A percentile compares a stretch with the other conserved stretches of the same genome.
phyloP scores from a whole-genome alignment of 1,139 yeast species.

The Candida sanyaensis region DNA sequence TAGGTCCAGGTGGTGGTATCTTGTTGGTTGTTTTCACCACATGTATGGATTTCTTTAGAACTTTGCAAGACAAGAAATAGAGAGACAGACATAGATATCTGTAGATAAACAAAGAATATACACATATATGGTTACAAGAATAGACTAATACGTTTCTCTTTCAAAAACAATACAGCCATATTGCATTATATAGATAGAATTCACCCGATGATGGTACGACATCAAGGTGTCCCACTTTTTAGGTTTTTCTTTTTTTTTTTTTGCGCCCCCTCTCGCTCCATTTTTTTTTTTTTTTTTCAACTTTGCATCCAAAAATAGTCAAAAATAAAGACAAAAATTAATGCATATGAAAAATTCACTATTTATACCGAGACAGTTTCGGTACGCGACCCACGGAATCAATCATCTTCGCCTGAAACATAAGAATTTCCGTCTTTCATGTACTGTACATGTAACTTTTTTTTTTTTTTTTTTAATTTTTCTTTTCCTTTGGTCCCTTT shows the following conservation, averaged over 20 bases:
- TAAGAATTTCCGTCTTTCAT: no score
- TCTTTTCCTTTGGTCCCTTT: no score
- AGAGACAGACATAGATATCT: not conserved
- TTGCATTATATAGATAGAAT: no score
- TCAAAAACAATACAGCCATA: no score
- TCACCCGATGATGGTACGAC: no score
- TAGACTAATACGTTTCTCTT: no score
- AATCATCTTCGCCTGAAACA: not conserved
- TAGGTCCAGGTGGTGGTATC: constrained; percentile 99
- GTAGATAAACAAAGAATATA: not conserved
- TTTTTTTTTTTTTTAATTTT: no score
- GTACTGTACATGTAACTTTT: no score
- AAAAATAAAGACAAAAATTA: not conserved
- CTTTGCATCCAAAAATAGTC: constrained; percentile 1
- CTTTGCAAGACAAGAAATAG: constrained; percentile 40
- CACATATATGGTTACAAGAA: no score
- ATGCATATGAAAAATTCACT: not conserved
- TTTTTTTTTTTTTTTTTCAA: not conserved
- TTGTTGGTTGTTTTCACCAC: constrained; percentile 92
- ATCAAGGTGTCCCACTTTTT: not conserved
- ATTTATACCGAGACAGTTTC: not conserved
- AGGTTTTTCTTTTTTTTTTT: not conserved
- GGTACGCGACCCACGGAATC: not conserved
- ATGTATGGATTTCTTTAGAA: constrained; percentile 91
- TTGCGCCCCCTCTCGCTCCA: not conserved